Conservation (phyloP, 192 early-diverging fungal species). For the Geosiphon pyriformis region DNA sequence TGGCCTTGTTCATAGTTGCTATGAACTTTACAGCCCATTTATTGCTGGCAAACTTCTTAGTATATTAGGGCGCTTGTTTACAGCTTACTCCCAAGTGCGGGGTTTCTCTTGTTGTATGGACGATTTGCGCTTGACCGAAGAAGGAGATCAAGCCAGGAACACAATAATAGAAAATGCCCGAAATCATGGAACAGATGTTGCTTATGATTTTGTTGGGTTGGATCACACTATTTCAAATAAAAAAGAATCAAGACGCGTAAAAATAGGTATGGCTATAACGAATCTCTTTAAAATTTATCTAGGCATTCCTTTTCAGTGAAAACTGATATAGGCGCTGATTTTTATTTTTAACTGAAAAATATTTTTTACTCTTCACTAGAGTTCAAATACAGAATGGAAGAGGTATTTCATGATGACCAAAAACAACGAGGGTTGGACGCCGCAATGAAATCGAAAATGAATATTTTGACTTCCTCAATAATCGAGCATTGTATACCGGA, state of each 20-base stretch:
- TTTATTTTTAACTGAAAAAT: neutral
- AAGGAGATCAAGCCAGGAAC: conserved; percentile 74
- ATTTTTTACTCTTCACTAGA: conserved; percentile 34
- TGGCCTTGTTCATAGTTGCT: conserved; percentile 93
- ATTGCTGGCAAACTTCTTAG: conserved; percentile 88
- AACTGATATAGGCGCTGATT: neutral
- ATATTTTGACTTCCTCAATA: conserved; percentile 73
- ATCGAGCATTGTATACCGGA: conserved; percentile 74
- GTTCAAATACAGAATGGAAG: conserved; percentile 72
- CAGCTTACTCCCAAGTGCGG: conserved; percentile 77
- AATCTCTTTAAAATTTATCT: conserved; percentile 7
- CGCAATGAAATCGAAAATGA: conserved; percentile 78
- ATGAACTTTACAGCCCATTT: conserved; percentile 88
- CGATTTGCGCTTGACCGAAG: conserved; percentile 81
- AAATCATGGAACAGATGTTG: conserved; percentile 63
- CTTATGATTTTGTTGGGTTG: conserved; percentile 71
- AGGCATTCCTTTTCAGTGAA: neutral
- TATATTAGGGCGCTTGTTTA: conserved; percentile 86
- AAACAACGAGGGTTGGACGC: conserved; percentile 86
- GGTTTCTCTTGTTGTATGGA: conserved; percentile 99
- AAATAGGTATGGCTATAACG: neutral
- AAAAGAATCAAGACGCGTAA: conserved; percentile 13
- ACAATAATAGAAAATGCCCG: conserved; percentile 61
- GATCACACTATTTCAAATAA: conserved; percentile 27
- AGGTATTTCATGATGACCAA: conserved; percentile 76